These are phyloP conservation scores for Peronospora tabacina DNA, from an alignment of 352 stramenopile species.

Conservation along the genomic window DNA sequence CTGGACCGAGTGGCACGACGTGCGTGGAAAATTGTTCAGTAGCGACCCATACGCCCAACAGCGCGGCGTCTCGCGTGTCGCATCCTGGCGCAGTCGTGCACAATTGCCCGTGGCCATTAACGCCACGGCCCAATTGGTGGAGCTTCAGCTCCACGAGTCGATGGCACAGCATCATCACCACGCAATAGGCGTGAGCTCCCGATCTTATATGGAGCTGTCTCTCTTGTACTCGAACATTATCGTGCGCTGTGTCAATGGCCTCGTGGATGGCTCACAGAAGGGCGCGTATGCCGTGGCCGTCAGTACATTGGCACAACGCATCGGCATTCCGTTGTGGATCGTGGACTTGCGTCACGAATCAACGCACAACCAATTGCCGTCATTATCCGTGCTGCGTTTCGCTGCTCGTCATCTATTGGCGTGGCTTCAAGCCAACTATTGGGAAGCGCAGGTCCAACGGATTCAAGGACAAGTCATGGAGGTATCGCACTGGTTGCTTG, in stretches of 20 bases:
- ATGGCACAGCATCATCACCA: slow-evolving; percentile 63
- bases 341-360: slow-evolving; percentile 91
- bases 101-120: slow-evolving; percentile 76
- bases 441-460: slow-evolving; percentile 58
- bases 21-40: slow-evolving; percentile 54
- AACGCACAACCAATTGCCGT: slow-evolving; percentile 90
- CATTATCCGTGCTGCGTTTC: slow-evolving; percentile 81
- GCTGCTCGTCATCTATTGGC: slow-evolving; percentile 79
- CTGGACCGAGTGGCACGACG: slow-evolving; percentile 70
- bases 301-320: slow-evolving; percentile 70
- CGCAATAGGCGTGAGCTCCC: slow-evolving; percentile 53
- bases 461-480: slow-evolving; percentile 44
- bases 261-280: slow-evolving; percentile 76
- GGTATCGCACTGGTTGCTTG: slow-evolving; percentile 31
- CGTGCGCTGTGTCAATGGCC: slow-evolving; percentile 77
- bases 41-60: slow-evolving; percentile 35
- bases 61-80: slow-evolving; percentile 48
- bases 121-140: slow-evolving; percentile 63
- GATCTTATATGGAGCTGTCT: slow-evolving; percentile 74
- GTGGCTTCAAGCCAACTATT: slow-evolving; percentile 87
- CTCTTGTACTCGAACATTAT: slow-evolving; percentile 57
- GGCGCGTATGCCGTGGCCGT: slow-evolving; percentile 68
- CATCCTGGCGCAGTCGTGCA: slow-evolving; percentile 56
- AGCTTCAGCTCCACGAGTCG: slow-evolving; percentile 64
- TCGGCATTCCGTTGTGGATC: slow-evolving; percentile 90